Percentiles rank a stretch among this genome's conserved stretches.
Evolutionary conservation across 495 filamentous ascomycete species (phyloP).

Genomic region (Lentithecium fluviatile): DNA sequence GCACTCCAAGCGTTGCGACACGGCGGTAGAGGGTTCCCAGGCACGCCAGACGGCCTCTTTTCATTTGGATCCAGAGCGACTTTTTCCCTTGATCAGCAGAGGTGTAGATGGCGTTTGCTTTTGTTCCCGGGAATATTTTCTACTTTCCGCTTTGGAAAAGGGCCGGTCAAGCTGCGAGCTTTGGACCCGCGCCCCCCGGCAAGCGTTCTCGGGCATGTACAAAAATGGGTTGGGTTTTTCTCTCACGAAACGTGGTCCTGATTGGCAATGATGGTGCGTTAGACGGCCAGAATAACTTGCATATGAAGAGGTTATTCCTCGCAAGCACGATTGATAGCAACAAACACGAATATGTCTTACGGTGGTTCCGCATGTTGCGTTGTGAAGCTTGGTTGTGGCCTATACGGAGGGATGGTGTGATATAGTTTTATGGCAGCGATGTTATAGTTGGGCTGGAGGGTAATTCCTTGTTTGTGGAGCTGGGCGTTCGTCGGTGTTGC

Average conservation of each 20-base stretch:
- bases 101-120: conserved; percentile 18
- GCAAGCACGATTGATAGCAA: neutral
- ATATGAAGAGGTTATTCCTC: neutral
- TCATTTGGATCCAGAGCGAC: conserved; percentile 12
- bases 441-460: neutral
- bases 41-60: neutral
- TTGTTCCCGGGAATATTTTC: neutral
- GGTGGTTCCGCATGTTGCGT: neutral
- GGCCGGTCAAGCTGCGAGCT: neutral
- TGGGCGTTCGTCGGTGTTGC: too few relatives aligned
- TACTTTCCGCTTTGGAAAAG: conserved; percentile 11
- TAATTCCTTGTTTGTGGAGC: neutral
- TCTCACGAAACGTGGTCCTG: conserved; percentile 14
- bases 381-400: neutral
- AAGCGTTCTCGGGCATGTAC: conserved; percentile 16
- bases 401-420: neutral
- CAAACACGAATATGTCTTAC: neutral
- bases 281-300: conserved; percentile 7
- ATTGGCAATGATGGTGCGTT: conserved; percentile 14
- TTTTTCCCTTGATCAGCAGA: conserved; percentile 16
- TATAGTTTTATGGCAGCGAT: neutral
- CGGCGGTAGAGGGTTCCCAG: neutral
- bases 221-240: conserved; percentile 11
- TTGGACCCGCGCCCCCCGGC: neutral
- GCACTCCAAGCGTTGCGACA: neutral